Base-by-base conservation (phyloP, 345 rosid genomes). In the Gossypium thurberi region DNA sequence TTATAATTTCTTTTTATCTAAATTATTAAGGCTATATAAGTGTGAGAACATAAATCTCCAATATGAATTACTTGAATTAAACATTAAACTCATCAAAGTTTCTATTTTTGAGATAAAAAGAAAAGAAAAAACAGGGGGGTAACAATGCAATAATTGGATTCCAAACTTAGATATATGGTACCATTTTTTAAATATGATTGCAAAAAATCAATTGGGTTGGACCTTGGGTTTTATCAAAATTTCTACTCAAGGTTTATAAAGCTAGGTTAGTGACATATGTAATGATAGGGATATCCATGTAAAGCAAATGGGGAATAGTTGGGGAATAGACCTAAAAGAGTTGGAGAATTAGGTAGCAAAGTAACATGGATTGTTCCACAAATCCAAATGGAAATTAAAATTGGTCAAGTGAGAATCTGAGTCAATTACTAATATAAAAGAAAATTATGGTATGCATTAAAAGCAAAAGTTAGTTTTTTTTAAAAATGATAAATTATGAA, bases 261-360 rank as follows among this genome's bases (percentile, higher is more conserved):
- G 6, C 6, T 63, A 63, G 64, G n/a, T 59, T 25, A 59, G 28
- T 26, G 58, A 53, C 40, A 26, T 25, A 59, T 59, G n/a, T 59
- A 59, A 11, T 59, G 13, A 25, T 59, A 26, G 40, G 65, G 18
- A 37, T 18, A 64, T 42, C 14, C 15, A 18, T 15, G 43, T 9
- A 68, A 33, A 63, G 46, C 23, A 28, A 33, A 69, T n/a, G 50
- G 25, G 59, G 59, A 59, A 57, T 47, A 69, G 63, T 51, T n/a
- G 50, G 25, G 59, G 59, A 59, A 57, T 47, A 69, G 63, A 58
- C 62, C 75, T 65, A 44, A 66, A 65, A 64, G 20, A 48, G 71
- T 70, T 14, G 75, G 55, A 21, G 65, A 77, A 77, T 79, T 72
- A 75, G 79, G 77, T 52, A 68, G 74, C 76, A 73, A 69, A 66